Evolutionary conservation across 768 basidiomycete genomes (phyloP), one percentile per base, ranked within the genome.

Genomic region (Leccinum rimulosum): DNA sequence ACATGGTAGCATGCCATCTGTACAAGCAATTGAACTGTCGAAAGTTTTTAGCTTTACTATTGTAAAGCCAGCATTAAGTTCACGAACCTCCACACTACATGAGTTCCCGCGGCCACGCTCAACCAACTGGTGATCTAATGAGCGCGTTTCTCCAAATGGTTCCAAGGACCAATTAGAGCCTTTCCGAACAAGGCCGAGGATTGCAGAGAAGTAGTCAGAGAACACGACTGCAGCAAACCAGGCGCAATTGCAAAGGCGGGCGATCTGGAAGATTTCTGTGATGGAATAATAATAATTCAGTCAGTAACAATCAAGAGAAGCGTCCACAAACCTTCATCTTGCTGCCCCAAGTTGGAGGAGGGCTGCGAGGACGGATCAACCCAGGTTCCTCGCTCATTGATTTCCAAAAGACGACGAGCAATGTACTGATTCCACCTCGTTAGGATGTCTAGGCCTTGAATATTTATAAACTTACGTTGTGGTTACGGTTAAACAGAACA

Each of bases 401-500:
- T 86, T 67, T 91, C 86, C 55, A 89, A 77, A 3, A 94, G 75
- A 65, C 86, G 91, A 57, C 78, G 77, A 10, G 89, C 91, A 55
- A 93, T 92, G 71, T 89, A 91, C 90, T 95, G 61, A 3, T 50
- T 28, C 7, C 49, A 28, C 3, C 12, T 59, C 25, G 52, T 48
- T 1, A 48, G 47, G 38, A 49, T 17, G 31, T 4, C 5, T 2
- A 7, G 54, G 48, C 2, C 14, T 14, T 2, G 55, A 52, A 55
- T 33, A 7, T 1, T 22, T 5, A 5, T 3, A 17, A 12, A 73
- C 86, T 61, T 62, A 92, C 91, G 66, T 91, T 94, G 68, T 94
- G 92, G 61, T 94, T 94, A n/a, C 92, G 82, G 67, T 80, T 91
- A 80, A 93, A 94, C n/a, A 92, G 69, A n/a, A 93, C 81, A 22